Conservation (phyloP, 73 alveolate genomes). For the Paramecium sexaurelia region DNA sequence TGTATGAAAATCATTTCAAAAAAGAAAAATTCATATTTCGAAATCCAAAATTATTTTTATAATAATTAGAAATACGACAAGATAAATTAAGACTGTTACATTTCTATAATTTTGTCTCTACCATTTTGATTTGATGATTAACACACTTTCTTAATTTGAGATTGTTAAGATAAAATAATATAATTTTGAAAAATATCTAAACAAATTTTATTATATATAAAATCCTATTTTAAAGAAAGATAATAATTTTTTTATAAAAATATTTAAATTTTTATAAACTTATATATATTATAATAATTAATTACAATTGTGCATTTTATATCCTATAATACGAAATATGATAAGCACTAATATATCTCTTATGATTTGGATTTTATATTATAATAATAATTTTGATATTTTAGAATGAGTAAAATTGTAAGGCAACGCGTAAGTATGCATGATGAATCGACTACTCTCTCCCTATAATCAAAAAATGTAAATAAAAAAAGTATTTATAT, state of each 20-base stretch:
- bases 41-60: too few relatives aligned
- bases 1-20: too few relatives aligned
- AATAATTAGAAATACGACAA: too few relatives aligned
- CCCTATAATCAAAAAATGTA: neutral
- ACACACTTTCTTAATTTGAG: too few relatives aligned
- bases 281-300: neutral
- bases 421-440: constrained; percentile 24
- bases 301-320: neutral
- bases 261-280: neutral
- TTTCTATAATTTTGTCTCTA: too few relatives aligned
- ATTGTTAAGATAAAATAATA: too few relatives aligned
- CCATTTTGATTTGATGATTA: too few relatives aligned
- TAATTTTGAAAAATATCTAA: too few relatives aligned
- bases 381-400: neutral
- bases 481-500: neutral
- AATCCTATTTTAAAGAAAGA: neutral
- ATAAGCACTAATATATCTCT: neutral
- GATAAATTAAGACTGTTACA: too few relatives aligned
- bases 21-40: too few relatives aligned
- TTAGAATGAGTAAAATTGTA: constrained; percentile 34
- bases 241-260: neutral
- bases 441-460: neutral
- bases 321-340: constrained; percentile 7
- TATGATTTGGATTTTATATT: neutral
- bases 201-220: neutral